Evolutionary conservation across 2,329 filamentous ascomycete species (phyloP).

Genomic region (Neurospora crassa): DNA sequence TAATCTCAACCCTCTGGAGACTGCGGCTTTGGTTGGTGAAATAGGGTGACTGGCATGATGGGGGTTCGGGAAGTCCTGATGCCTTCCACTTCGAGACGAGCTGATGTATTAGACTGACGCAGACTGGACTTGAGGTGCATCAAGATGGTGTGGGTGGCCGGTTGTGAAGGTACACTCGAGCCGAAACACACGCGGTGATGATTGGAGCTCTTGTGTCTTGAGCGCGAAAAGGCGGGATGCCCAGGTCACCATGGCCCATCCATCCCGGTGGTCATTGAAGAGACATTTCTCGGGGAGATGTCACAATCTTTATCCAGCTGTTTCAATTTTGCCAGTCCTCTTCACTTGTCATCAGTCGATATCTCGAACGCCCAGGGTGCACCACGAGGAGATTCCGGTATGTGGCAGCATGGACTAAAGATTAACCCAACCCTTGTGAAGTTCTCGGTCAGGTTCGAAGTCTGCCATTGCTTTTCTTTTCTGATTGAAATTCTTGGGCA

Average conservation of each 20-base stretch:
- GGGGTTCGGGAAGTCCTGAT: not conserved
- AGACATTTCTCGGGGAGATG: not conserved
- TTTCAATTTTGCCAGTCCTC: not conserved
- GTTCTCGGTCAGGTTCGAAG: not conserved
- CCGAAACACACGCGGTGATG: not conserved
- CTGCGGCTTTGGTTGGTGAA: not conserved
- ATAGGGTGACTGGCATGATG: not conserved
- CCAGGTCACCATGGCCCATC: not conserved
- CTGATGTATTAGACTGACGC: not conserved
- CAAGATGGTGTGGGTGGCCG: not conserved
- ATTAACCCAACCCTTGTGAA: not conserved
- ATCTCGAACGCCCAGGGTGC: not conserved
- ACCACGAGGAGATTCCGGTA: not conserved
- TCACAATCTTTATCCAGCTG: not conserved
- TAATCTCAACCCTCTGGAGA: not conserved
- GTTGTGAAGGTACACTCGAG: not conserved
- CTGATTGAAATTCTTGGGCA: not conserved
- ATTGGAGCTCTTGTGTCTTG: not conserved
- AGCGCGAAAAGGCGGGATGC: not conserved
- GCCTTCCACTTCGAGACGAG: not conserved
- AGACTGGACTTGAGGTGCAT: not conserved
- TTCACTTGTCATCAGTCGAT: not conserved
- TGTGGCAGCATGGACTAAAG: not conserved
- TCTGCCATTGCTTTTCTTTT: not conserved
- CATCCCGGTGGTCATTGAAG: not conserved